Conservation (phyloP, 2,329 filamentous ascomycete species). For the Alternaria sp. region DNA sequence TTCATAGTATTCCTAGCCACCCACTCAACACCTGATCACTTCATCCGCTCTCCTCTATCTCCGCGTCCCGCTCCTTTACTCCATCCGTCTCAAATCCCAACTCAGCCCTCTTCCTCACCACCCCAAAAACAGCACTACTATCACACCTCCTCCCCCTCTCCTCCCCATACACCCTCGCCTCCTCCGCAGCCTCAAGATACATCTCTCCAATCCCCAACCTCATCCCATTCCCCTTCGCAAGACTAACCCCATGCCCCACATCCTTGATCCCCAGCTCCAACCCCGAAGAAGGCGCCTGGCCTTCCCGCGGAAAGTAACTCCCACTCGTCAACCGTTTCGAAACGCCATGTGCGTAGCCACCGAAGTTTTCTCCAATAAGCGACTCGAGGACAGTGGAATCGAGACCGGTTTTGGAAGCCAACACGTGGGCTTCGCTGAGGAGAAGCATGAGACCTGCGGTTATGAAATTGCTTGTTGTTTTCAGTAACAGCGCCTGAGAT, state of each 20-base stretch:
- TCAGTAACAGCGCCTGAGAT: conserved; percentile 55
- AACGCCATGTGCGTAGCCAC: conserved; percentile 32
- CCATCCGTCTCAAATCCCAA: conserved; percentile 56
- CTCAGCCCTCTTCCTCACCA: conserved; percentile 53
- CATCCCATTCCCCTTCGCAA: conserved; percentile 51
- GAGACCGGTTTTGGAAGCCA: conserved; percentile 56
- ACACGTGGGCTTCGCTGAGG: conserved; percentile 58
- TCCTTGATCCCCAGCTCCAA: conserved; percentile 61
- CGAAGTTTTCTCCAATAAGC: conserved; percentile 49
- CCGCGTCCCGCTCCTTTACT: too few species aligned
- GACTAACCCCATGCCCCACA: conserved; percentile 57
- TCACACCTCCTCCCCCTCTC: conserved; percentile 51
- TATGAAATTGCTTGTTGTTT: conserved; percentile 59
- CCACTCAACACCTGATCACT: too few species aligned
- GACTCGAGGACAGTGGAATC: conserved; percentile 51
- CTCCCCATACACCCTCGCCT: conserved; percentile 52
- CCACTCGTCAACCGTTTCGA: conserved; percentile 37
- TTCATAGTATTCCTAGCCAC: too few species aligned
- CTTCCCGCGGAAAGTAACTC: conserved; percentile 31
- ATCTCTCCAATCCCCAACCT: conserved; percentile 53
- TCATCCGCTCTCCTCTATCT: too few species aligned
- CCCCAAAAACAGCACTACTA: conserved; percentile 60
- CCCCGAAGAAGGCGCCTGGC: conserved; percentile 55
- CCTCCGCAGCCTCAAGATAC: conserved; percentile 52
- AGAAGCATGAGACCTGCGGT: conserved; percentile 59